A percentile compares a stretch with the other conserved stretches of the same genome.
Conservation (phyloP, 2,329 filamentous ascomycete genomes). For the Myriosclerotinia scirpicola region DNA sequence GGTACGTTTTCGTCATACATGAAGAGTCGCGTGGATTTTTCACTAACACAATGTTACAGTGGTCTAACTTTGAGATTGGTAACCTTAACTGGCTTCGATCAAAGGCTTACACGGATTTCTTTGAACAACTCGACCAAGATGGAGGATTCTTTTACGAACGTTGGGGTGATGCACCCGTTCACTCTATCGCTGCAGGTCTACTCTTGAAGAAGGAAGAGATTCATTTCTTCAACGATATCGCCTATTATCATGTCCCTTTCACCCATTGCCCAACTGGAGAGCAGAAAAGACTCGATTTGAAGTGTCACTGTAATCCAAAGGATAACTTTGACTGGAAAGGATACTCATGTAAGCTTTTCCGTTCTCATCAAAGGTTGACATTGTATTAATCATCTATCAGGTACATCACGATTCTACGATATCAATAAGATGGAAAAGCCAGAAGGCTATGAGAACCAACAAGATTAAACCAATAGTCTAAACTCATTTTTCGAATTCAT, state of each 20-base stretch:
- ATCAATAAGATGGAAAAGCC: conserved; percentile 80
- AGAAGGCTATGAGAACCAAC: conserved; percentile 76
- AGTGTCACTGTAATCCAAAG: conserved; percentile 91
- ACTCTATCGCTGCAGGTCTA: conserved; percentile 90
- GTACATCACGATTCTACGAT: conserved; percentile 84
- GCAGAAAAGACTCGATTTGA: conserved; percentile 76
- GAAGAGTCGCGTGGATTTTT: neutral
- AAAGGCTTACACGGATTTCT: conserved; percentile 85
- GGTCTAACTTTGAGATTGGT: conserved; percentile 99
- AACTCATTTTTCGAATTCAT: conserved; percentile 24
- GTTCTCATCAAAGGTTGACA: neutral
- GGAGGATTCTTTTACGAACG: conserved; percentile 99
- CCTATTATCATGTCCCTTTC: conserved; percentile 96
- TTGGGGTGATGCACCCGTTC: conserved; percentile 96
- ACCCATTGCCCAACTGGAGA: conserved; percentile 95
- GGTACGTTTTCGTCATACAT: conserved; percentile 53
- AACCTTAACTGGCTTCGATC: conserved; percentile 92
- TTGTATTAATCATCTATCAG: conserved; percentile 47
- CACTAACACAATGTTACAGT: conserved; percentile 52
- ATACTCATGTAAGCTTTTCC: conserved; percentile 78
- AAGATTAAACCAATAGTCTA: conserved; percentile 45
- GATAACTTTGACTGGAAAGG: conserved; percentile 99
- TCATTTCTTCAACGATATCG: conserved; percentile 99
- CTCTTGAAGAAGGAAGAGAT: conserved; percentile 90
- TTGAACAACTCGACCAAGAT: conserved; percentile 80